These are phyloP conservation scores for Capsella rubella DNA, from an alignment of 441 rosid genomes.

Conservation along the genomic window DNA sequence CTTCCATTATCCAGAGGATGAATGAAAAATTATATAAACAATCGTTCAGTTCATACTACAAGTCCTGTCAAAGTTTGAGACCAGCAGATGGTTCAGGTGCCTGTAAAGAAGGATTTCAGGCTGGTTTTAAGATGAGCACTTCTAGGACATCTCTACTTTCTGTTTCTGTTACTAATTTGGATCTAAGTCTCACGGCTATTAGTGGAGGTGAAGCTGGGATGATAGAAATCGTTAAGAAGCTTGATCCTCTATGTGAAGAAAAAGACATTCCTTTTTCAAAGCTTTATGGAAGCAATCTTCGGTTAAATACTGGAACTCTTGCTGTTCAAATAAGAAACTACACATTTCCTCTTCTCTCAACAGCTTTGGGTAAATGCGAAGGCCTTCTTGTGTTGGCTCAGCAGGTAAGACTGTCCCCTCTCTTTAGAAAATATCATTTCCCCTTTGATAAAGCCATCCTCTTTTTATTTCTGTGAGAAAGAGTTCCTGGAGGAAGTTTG, in stretches of 20 bases:
- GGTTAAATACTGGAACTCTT: slow-evolving; percentile 67
- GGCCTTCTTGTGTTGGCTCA: slow-evolving; percentile 94
- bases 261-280: slow-evolving; percentile 90
- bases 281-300: slow-evolving; percentile 85
- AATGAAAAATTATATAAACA: slow-evolving; percentile 67
- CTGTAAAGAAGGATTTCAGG: slow-evolving; percentile 83
- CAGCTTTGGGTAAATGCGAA: slow-evolving; percentile 85
- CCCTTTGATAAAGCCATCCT: slow-evolving; percentile 3
- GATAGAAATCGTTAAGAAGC: slow-evolving; percentile 85
- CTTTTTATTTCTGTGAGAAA: neutral
- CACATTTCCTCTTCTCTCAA: slow-evolving; percentile 86
- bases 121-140: slow-evolving; percentile 89
- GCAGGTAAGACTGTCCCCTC: slow-evolving; percentile 65
- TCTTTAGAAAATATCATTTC: neutral
- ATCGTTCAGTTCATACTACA: slow-evolving; percentile 82
- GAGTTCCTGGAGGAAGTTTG: neutral
- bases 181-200: slow-evolving; percentile 77
- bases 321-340: slow-evolving; percentile 81
- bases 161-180: slow-evolving; percentile 87
- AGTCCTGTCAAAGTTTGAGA: slow-evolving; percentile 81
- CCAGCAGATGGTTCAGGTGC: slow-evolving; percentile 88
- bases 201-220: slow-evolving; percentile 94
- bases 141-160: slow-evolving; percentile 84
- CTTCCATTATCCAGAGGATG: slow-evolving; percentile 57
- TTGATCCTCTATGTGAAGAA: slow-evolving; percentile 84